Conservation (phyloP, 805 yeast genomes). For the Candida schatavii region DNA sequence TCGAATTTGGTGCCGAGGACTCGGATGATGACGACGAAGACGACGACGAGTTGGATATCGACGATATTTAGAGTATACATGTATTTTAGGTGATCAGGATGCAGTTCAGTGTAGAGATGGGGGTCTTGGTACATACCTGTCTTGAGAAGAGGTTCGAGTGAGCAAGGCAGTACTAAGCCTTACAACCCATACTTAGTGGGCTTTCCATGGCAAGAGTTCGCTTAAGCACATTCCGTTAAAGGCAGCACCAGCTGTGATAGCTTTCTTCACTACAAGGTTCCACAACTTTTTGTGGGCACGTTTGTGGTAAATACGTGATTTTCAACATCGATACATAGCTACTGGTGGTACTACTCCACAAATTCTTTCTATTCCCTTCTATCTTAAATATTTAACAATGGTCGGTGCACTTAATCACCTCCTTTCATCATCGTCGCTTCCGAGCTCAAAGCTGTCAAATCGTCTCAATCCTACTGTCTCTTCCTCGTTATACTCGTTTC, state of each 20-base stretch:
- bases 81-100: slow-evolving; percentile 3
- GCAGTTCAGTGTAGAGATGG: no score
- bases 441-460: slow-evolving; percentile 58
- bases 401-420: no score
- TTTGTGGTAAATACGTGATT: no score
- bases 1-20: slow-evolving; percentile 94
- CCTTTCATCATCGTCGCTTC: slow-evolving; percentile 39
- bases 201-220: no score
- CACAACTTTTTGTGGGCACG: no score
- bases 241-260: no score
- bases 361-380: background rate
- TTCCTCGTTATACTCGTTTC: slow-evolving; percentile 40
- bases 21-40: slow-evolving; percentile 73
- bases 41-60: slow-evolving; percentile 79
- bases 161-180: no score
- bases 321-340: background rate
- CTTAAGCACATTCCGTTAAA: no score
- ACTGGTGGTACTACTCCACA: background rate
- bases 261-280: no score
- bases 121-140: no score
- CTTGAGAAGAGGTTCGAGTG: no score
- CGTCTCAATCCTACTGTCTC: slow-evolving; percentile 56
- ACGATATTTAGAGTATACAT: slow-evolving; percentile 65
- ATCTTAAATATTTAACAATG: background rate
- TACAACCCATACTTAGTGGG: no score